Evolutionary conservation across 345 rosid species (phyloP), one percentile per base, ranked within the genome.

Genomic region (Kandelia obovata): DNA sequence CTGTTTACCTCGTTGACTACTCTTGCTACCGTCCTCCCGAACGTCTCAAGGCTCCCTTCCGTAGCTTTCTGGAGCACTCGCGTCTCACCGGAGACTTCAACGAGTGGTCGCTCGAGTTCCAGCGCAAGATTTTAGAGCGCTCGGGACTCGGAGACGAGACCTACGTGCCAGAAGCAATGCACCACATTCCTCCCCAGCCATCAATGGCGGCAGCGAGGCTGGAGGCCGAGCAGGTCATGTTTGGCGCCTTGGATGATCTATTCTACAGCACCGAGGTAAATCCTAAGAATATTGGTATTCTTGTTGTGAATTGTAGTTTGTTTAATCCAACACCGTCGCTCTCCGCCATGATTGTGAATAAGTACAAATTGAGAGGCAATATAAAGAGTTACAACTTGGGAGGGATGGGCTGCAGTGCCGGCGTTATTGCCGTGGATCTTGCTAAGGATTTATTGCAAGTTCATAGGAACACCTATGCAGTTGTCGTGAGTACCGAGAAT

Each of bases 191-290:
- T 20, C 77, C 77, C 1, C 32, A 17, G 28, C 58, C 73, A 13
- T 53, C 73, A 9, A 74, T 74, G 68, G 72, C 64, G 0, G 77
- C 77, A 5, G 77, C 77, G 26, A 53, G 77, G 39, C 64, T 53
- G 28, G 77, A 74, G 58, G 77, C 77, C 0, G 77, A 74, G 68
- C 72, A 68, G 68, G 72, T 74, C 34, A 74, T 74, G 77, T 74
- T 23, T 25, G 77, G 77, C 47, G 73, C 68, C 25, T 63, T 74
- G 58, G 77, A 74, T 63, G 56, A 61, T 56, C 47, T 74, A 10
- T 68, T 74, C 56, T 52, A 49, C 25, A 74, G 23, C 25, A 53
- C 77, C 4, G 47, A 62, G 55, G 59, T 74, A 0, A 74, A 74
- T 39, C 73, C 77, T 47, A 74, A 74, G 64, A 25, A 68, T 21